Evolutionary conservation across 1,284 basidiomycete genomes (phyloP), one percentile per base, ranked within the genome.

Genomic region (Pholiota adiposa): DNA sequence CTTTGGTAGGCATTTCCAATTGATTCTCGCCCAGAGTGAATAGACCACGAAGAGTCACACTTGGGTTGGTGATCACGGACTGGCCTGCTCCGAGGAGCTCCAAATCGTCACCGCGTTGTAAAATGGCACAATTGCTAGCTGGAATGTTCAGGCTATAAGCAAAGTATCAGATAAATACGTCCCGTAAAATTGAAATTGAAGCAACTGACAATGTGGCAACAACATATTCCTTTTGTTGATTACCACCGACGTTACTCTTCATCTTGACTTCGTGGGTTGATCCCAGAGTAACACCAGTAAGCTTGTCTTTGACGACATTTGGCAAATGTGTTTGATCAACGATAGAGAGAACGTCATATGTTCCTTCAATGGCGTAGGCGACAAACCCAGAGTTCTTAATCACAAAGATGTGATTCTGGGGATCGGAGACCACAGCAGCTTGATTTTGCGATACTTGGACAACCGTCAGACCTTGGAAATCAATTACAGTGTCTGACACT

Each of bases 391-490:
- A 77, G 66, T 90, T 89, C 73, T 87, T 89, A 64, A 92, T 78
- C n/a, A 92, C 88, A 67, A 92, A 92, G 31, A 93, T 84, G 31
- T 85, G 87, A 64, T 93, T 93, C 78, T 89, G 88, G 43, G 90
- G 91, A 68, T 93, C 89, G 1, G 86, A 89, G 34, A 92, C 78
- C 34, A 92, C 89, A 0, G 90, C 89, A 5, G 88, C 89, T 76
- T 88, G 73, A 62, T 92, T 92, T 77, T 92, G 90, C 1, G 89
- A 88, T 34, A 92, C 90, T 69, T 93, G 91, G 0, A 93, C 89
- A 21, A 90, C 81, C 0, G 89, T 92, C 59, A 93, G 74, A 58
- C 90, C 90, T 54, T 86, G 82, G 70, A 92, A 92, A 66, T 88
- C 85, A 48, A 92, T 86, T 18, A 91, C 88, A 1, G 90, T 88